Percentiles rank a stretch among this genome's conserved stretches.
These are phyloP conservation scores for Vigna trinervia DNA, from an alignment of 306 rosid genomes.

Conservation along the genomic window DNA sequence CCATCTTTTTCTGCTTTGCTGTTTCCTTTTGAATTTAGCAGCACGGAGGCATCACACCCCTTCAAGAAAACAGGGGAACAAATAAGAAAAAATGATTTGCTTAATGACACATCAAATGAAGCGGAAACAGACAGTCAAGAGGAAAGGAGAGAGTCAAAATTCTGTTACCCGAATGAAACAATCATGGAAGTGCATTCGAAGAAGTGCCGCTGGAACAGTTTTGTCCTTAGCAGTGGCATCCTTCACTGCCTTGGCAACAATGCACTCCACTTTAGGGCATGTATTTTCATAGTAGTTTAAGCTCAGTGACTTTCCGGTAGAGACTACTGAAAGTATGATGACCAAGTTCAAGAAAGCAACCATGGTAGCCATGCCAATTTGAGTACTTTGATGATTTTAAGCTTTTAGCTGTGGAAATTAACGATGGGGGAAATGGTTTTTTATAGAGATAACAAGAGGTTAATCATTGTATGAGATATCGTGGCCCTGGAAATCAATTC, in stretches of 20 bases:
- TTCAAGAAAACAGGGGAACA: conserved; percentile 25
- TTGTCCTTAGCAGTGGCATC: conserved; percentile 55
- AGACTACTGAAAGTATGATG: conserved; percentile 53
- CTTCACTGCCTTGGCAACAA: conserved; percentile 54
- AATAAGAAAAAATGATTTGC: background rate
- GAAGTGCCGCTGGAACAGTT: conserved; percentile 83
- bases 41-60: conserved; percentile 90
- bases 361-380: conserved; percentile 52
- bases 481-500: conserved; percentile 58
- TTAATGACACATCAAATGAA: conserved; percentile 24
- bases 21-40: conserved; percentile 75
- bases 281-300: conserved; percentile 70
- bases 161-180: conserved; percentile 77
- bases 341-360: conserved; percentile 54
- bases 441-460: conserved; percentile 52
- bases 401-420: conserved; percentile 42
- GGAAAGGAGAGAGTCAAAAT: background rate
- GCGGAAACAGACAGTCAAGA: background rate
- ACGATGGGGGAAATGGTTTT: conserved; percentile 34
- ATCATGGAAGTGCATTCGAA: conserved; percentile 84
- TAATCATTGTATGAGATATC: conserved; percentile 30
- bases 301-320: conserved; percentile 63
- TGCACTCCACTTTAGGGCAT: conserved; percentile 69
- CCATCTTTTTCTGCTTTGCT: conserved; percentile 79
- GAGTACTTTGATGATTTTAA: conserved; percentile 21